phyloP scores from a whole-genome alignment of 106 monocot genomes.

The Posidonia australis region DNA sequence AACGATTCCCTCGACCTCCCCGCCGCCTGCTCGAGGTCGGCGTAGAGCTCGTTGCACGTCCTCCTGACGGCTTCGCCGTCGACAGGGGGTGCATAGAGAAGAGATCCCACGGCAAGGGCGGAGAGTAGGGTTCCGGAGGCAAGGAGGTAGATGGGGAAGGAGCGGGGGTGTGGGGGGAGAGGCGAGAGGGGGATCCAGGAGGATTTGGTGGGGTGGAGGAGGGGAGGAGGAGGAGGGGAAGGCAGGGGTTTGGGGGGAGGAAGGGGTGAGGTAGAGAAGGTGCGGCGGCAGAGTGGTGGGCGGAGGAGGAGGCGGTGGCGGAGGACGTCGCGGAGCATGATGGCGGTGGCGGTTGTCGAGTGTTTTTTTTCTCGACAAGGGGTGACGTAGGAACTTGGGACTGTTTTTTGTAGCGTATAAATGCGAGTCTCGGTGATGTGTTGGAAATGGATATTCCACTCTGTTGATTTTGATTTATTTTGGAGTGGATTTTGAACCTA shows the following conservation, averaged over 20 bases:
- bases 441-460: too few relatives aligned
- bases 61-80: too few relatives aligned
- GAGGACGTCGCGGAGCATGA: slow-evolving; percentile 9
- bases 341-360: background rate
- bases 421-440: too few relatives aligned
- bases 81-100: slow-evolving; percentile 15
- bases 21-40: slow-evolving; percentile 40
- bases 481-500: too few relatives aligned
- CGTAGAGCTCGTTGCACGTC: slow-evolving; percentile 17
- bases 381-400: too few relatives aligned
- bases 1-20: slow-evolving; percentile 38
- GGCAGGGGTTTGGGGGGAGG: background rate
- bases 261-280: background rate
- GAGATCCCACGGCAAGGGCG: slow-evolving; percentile 19
- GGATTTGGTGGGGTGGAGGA: background rate
- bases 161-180: background rate
- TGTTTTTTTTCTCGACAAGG: too few relatives aligned
- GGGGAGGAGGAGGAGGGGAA: background rate
- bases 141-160: slow-evolving; percentile 5
- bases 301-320: background rate
- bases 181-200: background rate
- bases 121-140: slow-evolving; percentile 43
- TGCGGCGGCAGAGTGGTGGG: background rate
- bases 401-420: too few relatives aligned
- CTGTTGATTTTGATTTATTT: too few relatives aligned